Evolutionary conservation across 2,329 filamentous ascomycete species (phyloP), one percentile per base, ranked within the genome.

Genomic region (Venturia oleaginea): DNA sequence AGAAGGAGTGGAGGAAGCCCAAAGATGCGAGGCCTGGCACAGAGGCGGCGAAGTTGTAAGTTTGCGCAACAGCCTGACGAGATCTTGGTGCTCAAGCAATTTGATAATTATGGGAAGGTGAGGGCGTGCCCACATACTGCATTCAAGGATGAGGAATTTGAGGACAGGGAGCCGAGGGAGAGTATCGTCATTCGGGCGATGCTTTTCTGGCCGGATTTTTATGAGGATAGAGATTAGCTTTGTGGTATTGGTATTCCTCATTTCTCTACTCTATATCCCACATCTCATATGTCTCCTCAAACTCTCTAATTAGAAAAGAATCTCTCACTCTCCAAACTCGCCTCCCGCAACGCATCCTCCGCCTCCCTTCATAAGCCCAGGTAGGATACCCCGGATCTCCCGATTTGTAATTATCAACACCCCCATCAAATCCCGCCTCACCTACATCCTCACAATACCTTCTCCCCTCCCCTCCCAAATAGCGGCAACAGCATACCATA

Each of bases 401-500:
- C 27, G 7, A 17, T 62, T 22, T 27, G 19, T 67, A n/a, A 67
- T 66, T 68, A 19, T 54, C 59, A 15, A 27, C 24, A 22, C 30
- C 48, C 54, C 66, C 48, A 32, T 67, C 38, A 72, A 71, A 27
- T 62, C 67, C 43, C 72, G n/a, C 69, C 54, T 76, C 73, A 19
- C 71, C 69, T 67, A 77, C 78, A 65, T 82, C 70, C 22, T 73
- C 73, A 27, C 83, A 68, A 67, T 81, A 83, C 65, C 72, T 74
- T 79, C 80, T 3, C 79, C 81, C 66, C 74, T 77, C 2, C 74
- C 77, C 69, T 81, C 78, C 73, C 74, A 78, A 24, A 75, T 75
- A 61, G 71, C 74, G n/a, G n/a, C n/a, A n/a, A n/a, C n/a, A n/a
- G n/a, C n/a, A n/a, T n/a, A n/a, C n/a, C n/a, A n/a, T n/a, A n/a